phyloP scores from a whole-genome alignment of 768 basidiomycete species.

The Lentinula guzmanii region DNA sequence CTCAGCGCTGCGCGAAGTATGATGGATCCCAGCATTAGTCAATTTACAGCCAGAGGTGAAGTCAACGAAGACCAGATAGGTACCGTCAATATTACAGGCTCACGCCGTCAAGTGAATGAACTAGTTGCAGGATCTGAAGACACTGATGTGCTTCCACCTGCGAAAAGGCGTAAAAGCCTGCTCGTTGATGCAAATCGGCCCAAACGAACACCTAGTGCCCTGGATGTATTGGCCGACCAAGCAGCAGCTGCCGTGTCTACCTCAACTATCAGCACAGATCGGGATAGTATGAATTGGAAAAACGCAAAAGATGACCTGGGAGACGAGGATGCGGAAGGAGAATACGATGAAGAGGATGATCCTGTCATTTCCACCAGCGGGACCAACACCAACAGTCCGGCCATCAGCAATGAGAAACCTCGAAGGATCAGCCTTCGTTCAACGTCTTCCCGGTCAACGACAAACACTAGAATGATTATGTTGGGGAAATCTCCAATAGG shows the following conservation, averaged over 20 bases:
- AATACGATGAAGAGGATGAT: conserved; percentile 7
- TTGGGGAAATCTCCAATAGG: neutral
- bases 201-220: conserved; percentile 40
- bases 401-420: neutral
- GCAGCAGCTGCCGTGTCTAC: conserved; percentile 49
- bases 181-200: neutral
- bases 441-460: neutral
- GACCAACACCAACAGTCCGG: neutral
- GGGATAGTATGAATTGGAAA: conserved; percentile 17
- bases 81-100: conserved; percentile 8
- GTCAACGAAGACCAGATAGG: conserved; percentile 14
- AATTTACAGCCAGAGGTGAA: conserved; percentile 1
- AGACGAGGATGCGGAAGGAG: conserved; percentile 5
- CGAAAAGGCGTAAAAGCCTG: neutral
- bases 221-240: conserved; percentile 73
- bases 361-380: neutral
- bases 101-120: neutral
- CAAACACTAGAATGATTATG: neutral
- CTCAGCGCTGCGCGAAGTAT: conserved; percentile 56
- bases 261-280: conserved; percentile 16
- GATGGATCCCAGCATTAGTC: conserved; percentile 26
- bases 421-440: neutral
- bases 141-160: neutral
- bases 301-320: conserved; percentile 11
- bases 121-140: neutral